Evolutionary conservation across 257 asterid species (phyloP), one percentile per base, ranked within the genome.

Genomic region (Mentha longifolia): DNA sequence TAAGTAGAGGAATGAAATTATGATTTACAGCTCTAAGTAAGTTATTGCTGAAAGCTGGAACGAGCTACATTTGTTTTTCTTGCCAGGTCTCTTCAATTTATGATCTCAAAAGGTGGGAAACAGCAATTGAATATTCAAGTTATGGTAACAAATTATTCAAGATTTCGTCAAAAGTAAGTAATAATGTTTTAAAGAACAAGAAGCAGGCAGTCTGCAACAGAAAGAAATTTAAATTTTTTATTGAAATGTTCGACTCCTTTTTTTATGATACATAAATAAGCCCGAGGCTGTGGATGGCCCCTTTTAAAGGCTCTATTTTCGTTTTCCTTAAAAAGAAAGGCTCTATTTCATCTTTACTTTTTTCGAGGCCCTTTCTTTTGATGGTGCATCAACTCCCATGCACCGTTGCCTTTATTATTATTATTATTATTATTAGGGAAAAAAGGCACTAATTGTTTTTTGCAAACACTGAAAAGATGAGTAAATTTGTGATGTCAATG

Each of bases 311-410:
- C 76, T 74, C 47, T 14, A 43, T 45, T 17, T 52, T 9, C 1
- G 8, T 19, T 42, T 42, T 42, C 47, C 14, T 42, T 42, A 10
- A 42, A 10, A 42, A 35, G 1, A 35, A 35, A 35, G 3, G 39
- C 74, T 22, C 62, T 28, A 28, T 78, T 78, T 67, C 58, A 61
- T 55, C 74, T 81, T 81, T 79, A 60, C 57, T 74, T 58, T 57
- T 71, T 73, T 82, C 73, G 75, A 61, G 75, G 62, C 74, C 69
- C 61, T 10, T 33, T 79, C 73, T 46, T 75, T 67, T 63, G 60
- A 50, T 67, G 67, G 72, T 76, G 85, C 87, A 85, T 81, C 89
- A 77, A 85, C 78, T 78, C 75, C 91, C 84, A 84, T 70, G 87
- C 81, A 79, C 14, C 22, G 46, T 16, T 67, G 68, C 35, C 80